Evolutionary conservation across 23 red algal species (phyloP), one percentile per base, ranked within the genome.

Genomic region (Agarophyton chilense): DNA sequence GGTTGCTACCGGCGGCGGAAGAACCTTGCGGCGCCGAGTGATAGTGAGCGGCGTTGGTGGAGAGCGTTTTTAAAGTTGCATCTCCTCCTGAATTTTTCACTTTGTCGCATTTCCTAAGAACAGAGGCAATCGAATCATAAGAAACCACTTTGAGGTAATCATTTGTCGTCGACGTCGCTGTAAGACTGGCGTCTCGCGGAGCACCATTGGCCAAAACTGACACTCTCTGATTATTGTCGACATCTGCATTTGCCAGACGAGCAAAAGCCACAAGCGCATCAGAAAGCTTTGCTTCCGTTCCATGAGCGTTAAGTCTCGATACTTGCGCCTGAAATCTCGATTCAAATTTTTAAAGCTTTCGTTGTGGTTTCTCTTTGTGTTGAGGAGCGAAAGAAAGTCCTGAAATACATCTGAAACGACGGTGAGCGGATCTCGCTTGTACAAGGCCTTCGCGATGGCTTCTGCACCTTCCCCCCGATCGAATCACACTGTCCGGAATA

Each of bases 191-290:
- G 60, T 70, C n/a, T 52, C 28, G 22, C 24, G 1, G 53, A 14
- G 80, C 56, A 22, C 21, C 80, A 52, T 54, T 38, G 4, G 80
- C 80, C 56, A 84, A 47, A 36, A 84, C 80, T 17, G 78, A 82
- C 8, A 82, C 50, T 11, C 78, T 5, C 25, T 82, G 78, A 14
- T 33, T 63, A 25, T 82, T 60, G 32, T 82, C 78, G 3, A 82
- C 52, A 60, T 82, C 57, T 9, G 78, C 21, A 44, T 82, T 84
- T 42, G 58, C 62, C 51, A 66, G 80, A 43, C 67, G 55, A n/a
- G 44, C 44, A 24, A 84, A 71, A 2, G 80, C 58, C 1, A 50
- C 62, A 4, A 84, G 40, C 7, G 58, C 2, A 13, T 84, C 58
- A 10, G 80, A 71, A 5, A 84, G 40, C 31, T 84, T 84, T 5